Evolutionary conservation across 2,329 filamentous ascomycete genomes (phyloP).

Genomic region (Elsinoe arachidis): DNA sequence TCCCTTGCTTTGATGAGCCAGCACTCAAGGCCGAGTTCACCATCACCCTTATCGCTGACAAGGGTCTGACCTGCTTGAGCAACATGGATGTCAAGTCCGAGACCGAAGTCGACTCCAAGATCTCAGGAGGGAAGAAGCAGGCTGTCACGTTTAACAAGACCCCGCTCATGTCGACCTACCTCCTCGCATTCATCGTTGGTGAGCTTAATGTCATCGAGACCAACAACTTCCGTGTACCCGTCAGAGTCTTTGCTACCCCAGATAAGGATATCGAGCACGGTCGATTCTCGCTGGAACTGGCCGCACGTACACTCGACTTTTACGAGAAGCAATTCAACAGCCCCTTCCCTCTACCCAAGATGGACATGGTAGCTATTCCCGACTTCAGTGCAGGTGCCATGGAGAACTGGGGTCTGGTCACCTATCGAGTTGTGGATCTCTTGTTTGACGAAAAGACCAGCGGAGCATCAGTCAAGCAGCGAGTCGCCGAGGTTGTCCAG

Average conservation of each 20-base stretch:
- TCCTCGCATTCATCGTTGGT: slow-evolving; percentile 86
- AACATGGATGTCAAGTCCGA: slow-evolving; percentile 92
- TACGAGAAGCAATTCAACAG: slow-evolving; percentile 93
- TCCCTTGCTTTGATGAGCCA: slow-evolving; percentile 95
- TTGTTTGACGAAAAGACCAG: slow-evolving; percentile 87
- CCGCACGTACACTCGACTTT: slow-evolving; percentile 80
- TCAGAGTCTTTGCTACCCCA: slow-evolving; percentile 87
- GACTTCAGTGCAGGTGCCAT: slow-evolving; percentile 94
- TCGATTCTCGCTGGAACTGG: slow-evolving; percentile 80
- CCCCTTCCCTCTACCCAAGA: slow-evolving; percentile 80
- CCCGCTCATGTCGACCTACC: slow-evolving; percentile 91
- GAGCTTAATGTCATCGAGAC: slow-evolving; percentile 93
- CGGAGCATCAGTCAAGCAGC: slow-evolving; percentile 80
- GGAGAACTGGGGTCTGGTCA: slow-evolving; percentile 97
- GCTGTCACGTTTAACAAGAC: slow-evolving; percentile 87
- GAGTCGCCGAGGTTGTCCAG: slow-evolving; percentile 90
- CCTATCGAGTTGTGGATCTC: slow-evolving; percentile 85
- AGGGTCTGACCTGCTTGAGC: slow-evolving; percentile 81
- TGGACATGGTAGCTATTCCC: slow-evolving; percentile 93
- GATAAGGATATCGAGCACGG: slow-evolving; percentile 87
- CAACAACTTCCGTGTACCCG: slow-evolving; percentile 79
- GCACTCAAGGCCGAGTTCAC: slow-evolving; percentile 89
- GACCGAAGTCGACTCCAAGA: slow-evolving; percentile 58
- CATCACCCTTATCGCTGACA: slow-evolving; percentile 82
- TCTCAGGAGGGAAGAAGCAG: slow-evolving; percentile 61